phyloP scores from a whole-genome alignment of 2,329 filamentous ascomycete species.

The Aureobasidium vineae region DNA sequence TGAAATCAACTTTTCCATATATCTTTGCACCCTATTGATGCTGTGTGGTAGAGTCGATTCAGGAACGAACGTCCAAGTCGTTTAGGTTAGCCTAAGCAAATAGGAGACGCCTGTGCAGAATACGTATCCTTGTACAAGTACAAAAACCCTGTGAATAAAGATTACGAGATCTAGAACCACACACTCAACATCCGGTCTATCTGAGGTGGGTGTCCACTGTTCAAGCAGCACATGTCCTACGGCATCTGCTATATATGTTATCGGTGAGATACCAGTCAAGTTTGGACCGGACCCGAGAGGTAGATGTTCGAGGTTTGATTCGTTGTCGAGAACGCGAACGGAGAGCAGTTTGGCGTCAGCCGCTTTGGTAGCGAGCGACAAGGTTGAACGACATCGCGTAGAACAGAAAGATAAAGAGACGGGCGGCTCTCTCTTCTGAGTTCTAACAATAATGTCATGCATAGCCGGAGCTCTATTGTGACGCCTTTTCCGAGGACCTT shows the following conservation, averaged over 20 bases:
- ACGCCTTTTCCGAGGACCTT: neutral
- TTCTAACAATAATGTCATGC: neutral
- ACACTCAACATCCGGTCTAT: neutral
- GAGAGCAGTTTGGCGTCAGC: neutral
- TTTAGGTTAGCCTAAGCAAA: neutral
- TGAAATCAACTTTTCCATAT: neutral
- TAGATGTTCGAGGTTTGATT: neutral
- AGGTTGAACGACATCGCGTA: neutral
- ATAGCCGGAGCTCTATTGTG: constrained; percentile 5
- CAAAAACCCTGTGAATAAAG: neutral
- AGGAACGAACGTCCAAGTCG: neutral
- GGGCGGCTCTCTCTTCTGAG: neutral
- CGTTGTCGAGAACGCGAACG: neutral
- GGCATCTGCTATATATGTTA: neutral
- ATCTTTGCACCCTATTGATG: neutral
- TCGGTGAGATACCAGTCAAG: neutral
- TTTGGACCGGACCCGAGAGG: neutral
- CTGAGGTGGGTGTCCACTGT: neutral
- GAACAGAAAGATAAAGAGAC: neutral
- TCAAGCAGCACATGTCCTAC: neutral
- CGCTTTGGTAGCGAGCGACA: neutral
- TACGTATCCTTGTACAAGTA: neutral
- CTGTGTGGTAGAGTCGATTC: neutral
- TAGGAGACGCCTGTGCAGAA: neutral
- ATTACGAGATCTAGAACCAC: neutral